Evolutionary conservation across 2,329 filamentous ascomycete species (phyloP).

Genomic region (Dryadomyces quercivorus): DNA sequence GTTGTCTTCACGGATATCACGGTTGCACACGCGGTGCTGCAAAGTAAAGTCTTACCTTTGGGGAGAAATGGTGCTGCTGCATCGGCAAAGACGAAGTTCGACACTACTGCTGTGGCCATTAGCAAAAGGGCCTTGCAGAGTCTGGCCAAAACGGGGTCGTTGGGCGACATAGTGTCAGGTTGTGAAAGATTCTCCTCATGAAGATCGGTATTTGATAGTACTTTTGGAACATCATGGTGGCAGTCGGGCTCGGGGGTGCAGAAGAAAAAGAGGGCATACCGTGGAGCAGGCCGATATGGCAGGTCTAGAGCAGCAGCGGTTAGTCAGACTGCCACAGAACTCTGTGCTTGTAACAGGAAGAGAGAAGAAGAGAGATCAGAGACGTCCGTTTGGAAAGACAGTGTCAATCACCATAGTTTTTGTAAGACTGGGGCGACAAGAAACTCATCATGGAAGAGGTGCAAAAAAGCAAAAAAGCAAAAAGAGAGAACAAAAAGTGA

Average conservation of each 20-base stretch:
- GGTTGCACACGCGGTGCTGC: not conserved
- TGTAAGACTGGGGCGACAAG: constrained; percentile 48
- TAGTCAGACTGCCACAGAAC: not conserved
- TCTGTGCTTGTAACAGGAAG: not conserved
- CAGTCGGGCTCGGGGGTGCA: not conserved
- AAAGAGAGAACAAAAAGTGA: not conserved
- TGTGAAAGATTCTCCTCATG: constrained; percentile 16
- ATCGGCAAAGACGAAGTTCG: no score
- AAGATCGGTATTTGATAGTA: constrained; percentile 32
- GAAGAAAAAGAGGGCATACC: no score
- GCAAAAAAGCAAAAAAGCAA: not conserved
- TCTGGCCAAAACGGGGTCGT: no score
- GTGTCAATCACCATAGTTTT: constrained; percentile 42
- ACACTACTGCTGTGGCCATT: no score
- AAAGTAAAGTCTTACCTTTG: constrained; percentile 8
- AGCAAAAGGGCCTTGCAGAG: no score
- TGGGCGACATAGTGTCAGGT: not conserved
- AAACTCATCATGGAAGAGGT: constrained; percentile 41
- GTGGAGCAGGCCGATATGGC: no score
- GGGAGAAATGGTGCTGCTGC: no score
- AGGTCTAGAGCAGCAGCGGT: not conserved
- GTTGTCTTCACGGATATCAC: constrained; percentile 1
- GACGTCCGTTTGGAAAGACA: constrained; percentile 37
- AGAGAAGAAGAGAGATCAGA: constrained; percentile 21
- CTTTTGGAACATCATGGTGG: constrained; percentile 27